Conservation (phyloP, 1,284 basidiomycete species). For the Naganishia albida region DNA sequence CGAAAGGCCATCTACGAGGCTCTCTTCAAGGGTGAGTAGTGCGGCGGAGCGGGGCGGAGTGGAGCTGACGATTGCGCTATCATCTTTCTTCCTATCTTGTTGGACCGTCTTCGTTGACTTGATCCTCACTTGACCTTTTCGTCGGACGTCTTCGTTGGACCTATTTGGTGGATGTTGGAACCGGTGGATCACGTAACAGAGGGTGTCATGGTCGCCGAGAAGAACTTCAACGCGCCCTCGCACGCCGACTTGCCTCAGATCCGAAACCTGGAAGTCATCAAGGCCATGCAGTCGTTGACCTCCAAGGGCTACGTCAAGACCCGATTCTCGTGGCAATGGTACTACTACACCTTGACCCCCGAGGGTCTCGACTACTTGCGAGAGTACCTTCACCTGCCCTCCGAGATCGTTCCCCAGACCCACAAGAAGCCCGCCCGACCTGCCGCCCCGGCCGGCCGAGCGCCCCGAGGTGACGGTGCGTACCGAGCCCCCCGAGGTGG, state of each 20-base stretch:
- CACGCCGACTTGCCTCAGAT: slow-evolving; percentile 92
- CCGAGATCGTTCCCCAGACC: slow-evolving; percentile 90
- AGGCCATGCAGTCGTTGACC: slow-evolving; percentile 96
- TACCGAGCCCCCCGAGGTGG: slow-evolving; percentile 77
- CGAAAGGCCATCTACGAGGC: slow-evolving; percentile 88
- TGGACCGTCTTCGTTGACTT: not conserved
- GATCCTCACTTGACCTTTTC: too few relatives aligned
- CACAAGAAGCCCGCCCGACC: slow-evolving; percentile 87
- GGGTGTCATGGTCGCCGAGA: slow-evolving; percentile 98
- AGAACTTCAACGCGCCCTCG: slow-evolving; percentile 96
- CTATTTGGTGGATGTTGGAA: not conserved
- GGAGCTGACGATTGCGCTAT: not conserved
- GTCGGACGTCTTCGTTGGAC: not conserved
- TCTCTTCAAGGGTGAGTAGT: slow-evolving; percentile 87
- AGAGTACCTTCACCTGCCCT: slow-evolving; percentile 89
- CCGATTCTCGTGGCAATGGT: slow-evolving; percentile 94
- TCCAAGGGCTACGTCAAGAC: slow-evolving; percentile 96
- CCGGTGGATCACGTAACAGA: slow-evolving; percentile 57
- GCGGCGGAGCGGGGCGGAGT: not conserved
- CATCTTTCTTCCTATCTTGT: not conserved
- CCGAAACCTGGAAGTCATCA: slow-evolving; percentile 98
- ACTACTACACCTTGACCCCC: slow-evolving; percentile 91
- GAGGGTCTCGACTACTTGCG: slow-evolving; percentile 94
- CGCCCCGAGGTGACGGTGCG: slow-evolving; percentile 69
- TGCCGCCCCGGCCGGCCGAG: slow-evolving; percentile 64